Base-by-base conservation (phyloP, 306 rosid genomes). In the Citrullus mucosospermus region DNA sequence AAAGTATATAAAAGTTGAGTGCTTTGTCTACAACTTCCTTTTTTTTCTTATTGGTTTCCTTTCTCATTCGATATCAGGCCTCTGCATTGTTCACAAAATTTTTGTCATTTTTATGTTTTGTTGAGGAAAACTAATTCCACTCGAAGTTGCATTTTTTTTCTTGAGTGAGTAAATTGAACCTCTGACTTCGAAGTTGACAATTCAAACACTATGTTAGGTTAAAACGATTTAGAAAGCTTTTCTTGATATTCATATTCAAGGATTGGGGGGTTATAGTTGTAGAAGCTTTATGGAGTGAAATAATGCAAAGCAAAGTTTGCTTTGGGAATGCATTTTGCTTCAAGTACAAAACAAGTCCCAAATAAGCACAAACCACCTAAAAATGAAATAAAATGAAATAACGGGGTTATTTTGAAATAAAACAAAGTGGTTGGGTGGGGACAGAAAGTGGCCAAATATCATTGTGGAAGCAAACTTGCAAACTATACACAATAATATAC, bases 1-100 rank as follows among this genome's bases (percentile, higher is more conserved):
- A 73, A 88, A 89, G 86, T 90, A 92, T 85, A 85, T 88, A 79
- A 85, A 82, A 87, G 88, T 90, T 83, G 91, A 79, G 90, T 83
- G 93, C 53, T 80, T 88, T 88, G 88, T 89, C 88, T 84, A 82
- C 51, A 67, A 38, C 53, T 67, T 9, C 54, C 53, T 46, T 10
- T 3, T 3, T 20, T 38, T 34, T 16, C n/a, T 55, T 51, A 4
- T 62, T 50, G 30, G 57, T 48, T 46, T 71, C 25, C 43, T 11
- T 43, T 68, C 54, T 10, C 17, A 5, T 68, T 41, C 34, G 0
- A 13, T 70, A 54, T 17, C 16, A n/a, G n/a, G 1, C 28, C 20
- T 70, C 57, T 22, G 36, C 15, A 9, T 20, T 46, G 9, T 38
- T 39, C 73, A 41, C 28, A 41, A 38, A 62, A 30, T 30, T 17